These are phyloP conservation scores for Trifolium repens DNA, from an alignment of 306 rosid species.

Conservation along the genomic window DNA sequence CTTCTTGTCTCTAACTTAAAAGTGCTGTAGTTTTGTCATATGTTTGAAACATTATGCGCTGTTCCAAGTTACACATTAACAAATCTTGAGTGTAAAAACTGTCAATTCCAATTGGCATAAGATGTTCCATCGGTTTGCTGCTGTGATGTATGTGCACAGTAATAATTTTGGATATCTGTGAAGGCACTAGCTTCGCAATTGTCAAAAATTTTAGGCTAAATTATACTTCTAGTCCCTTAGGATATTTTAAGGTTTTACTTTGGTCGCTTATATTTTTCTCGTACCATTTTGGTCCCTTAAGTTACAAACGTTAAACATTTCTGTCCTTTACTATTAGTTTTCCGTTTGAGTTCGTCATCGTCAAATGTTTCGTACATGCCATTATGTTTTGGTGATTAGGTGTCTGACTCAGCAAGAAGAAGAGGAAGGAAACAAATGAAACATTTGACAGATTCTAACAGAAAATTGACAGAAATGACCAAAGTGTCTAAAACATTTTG, in stretches of 20 bases:
- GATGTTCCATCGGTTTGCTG: conserved; percentile 17
- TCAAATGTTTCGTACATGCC: not conserved
- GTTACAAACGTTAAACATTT: not conserved
- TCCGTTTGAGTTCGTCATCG: not conserved
- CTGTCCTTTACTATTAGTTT: not conserved
- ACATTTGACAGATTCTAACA: not conserved
- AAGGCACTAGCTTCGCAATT: conserved; percentile 6
- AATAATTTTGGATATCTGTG: conserved; percentile 6
- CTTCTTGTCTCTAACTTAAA: not conserved
- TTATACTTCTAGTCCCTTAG: not conserved
- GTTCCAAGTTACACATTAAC: conserved; percentile 24
- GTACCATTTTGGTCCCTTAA: not conserved
- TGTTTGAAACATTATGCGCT: conserved; percentile 20
- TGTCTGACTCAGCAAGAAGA: not conserved
- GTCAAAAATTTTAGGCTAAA: not conserved
- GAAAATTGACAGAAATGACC: not conserved
- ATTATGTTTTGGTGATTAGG: not conserved
- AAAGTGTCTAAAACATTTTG: not conserved
- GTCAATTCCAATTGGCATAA: conserved; percentile 6
- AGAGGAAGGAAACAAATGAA: not conserved
- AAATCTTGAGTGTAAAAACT: conserved; percentile 16
- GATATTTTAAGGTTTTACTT: not conserved
- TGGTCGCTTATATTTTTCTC: not conserved
- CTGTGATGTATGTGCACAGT: not conserved
- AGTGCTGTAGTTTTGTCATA: conserved; percentile 2